Conservation (phyloP, 177 flowering plant genomes). For the Vitis hybrid region DNA sequence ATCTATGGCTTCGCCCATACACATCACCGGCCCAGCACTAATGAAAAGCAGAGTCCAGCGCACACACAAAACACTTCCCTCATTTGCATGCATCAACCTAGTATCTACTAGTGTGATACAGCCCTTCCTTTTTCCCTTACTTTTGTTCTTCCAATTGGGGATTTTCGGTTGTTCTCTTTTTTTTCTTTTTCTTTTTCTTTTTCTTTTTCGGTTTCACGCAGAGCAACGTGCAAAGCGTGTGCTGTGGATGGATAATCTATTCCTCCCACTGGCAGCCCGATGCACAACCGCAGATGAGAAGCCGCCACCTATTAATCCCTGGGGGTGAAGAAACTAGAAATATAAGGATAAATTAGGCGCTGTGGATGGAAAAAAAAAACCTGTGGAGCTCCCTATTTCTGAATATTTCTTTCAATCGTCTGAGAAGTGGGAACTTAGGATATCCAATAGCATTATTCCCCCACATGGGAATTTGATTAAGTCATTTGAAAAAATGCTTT, state of each 20-base stretch:
- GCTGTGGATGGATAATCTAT: background rate
- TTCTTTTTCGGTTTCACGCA: background rate
- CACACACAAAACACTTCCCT: too few species aligned
- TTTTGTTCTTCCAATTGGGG: background rate
- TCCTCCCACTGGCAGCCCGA: background rate
- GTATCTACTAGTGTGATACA: background rate
- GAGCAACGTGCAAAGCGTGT: background rate
- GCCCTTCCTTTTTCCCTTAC: background rate
- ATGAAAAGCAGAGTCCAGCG: too few species aligned
- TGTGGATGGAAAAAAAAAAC: background rate
- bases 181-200: background rate
- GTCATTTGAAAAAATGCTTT: too few species aligned
- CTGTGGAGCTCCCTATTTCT: background rate
- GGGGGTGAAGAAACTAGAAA: background rate
- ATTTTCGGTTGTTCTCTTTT: background rate
- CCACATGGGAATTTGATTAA: too few species aligned
- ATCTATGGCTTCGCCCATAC: too few species aligned
- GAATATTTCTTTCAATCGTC: too few species aligned
- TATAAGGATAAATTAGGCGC: background rate
- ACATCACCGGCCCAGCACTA: too few species aligned
- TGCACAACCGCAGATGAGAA: slow-evolving; percentile 3
- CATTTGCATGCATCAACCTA: too few species aligned
- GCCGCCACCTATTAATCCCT: slow-evolving; percentile 2
- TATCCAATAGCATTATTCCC: too few species aligned
- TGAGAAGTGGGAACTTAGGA: too few species aligned